phyloP scores from a whole-genome alignment of 768 basidiomycete genomes.

The Postia placenta region DNA sequence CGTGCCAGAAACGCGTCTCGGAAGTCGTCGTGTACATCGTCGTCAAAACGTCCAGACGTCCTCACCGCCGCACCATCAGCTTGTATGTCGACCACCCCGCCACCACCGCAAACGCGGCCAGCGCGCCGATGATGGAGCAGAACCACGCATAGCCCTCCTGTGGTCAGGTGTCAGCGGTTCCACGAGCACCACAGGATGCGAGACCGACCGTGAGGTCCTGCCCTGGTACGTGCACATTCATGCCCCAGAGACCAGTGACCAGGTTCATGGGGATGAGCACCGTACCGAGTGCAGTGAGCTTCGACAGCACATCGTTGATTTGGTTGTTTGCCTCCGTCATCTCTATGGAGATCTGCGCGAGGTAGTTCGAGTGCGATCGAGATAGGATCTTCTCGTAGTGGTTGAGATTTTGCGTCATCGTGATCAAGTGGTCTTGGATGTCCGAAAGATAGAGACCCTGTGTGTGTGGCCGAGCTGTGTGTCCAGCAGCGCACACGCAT shows the following conservation, averaged over 20 bases:
- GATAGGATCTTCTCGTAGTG: slow-evolving; percentile 99
- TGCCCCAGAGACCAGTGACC: slow-evolving; percentile 96
- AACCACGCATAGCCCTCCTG: slow-evolving; percentile 73
- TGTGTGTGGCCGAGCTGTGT: neutral
- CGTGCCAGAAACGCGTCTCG: too few relatives aligned
- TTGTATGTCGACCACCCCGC: slow-evolving; percentile 78
- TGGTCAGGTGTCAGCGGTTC: neutral
- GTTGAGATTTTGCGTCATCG: slow-evolving; percentile 99
- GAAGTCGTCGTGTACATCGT: too few relatives aligned
- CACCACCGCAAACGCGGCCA: slow-evolving; percentile 76
- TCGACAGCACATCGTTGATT: slow-evolving; percentile 97
- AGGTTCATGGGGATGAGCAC: slow-evolving; percentile 96
- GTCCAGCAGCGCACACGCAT: too few relatives aligned
- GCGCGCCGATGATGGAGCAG: slow-evolving; percentile 71
- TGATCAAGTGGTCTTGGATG: slow-evolving; percentile 98
- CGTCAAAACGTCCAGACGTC: too few relatives aligned
- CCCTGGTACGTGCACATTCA: slow-evolving; percentile 98
- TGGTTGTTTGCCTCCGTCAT: slow-evolving; percentile 99
- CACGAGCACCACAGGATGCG: neutral
- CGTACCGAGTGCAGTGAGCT: slow-evolving; percentile 95
- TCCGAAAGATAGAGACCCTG: slow-evolving; percentile 93
- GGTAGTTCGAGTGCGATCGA: slow-evolving; percentile 97
- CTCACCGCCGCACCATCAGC: slow-evolving; percentile 46
- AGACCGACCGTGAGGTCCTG: slow-evolving; percentile 41
- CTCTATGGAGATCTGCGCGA: slow-evolving; percentile 99